A percentile compares a stretch with the other conserved stretches of the same genome.
phyloP scores from a whole-genome alignment of 495 filamentous ascomycete species.

The Penicillium cosmopolitanum region DNA sequence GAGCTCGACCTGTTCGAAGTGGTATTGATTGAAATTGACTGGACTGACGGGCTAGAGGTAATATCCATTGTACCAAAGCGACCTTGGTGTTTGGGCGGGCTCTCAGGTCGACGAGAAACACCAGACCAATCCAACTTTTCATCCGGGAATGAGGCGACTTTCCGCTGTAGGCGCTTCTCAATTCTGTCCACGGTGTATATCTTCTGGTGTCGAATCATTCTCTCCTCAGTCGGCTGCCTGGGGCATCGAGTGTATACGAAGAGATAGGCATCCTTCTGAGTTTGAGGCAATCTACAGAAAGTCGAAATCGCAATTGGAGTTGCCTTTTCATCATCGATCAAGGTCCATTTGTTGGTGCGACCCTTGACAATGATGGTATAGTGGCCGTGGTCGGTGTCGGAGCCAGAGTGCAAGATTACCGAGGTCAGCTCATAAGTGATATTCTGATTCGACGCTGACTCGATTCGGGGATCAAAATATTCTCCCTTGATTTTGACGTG shows the following conservation, averaged over 20 bases:
- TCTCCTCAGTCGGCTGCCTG: background rate
- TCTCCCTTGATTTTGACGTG: background rate
- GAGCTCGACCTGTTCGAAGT: too few relatives aligned
- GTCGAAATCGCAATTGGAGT: background rate
- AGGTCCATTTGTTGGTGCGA: conserved; percentile 27
- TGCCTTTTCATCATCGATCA: conserved; percentile 26
- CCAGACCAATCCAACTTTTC: too few relatives aligned
- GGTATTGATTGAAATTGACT: too few relatives aligned
- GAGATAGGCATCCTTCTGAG: conserved; percentile 17
- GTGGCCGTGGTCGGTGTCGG: conserved; percentile 24
- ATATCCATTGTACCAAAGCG: too few relatives aligned
- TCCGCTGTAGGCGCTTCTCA: too few relatives aligned
- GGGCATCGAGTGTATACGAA: conserved; percentile 30
- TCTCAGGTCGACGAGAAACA: too few relatives aligned
- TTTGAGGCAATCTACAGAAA: background rate
- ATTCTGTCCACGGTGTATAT: background rate
- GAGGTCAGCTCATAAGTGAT: conserved; percentile 34
- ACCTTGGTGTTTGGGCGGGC: too few relatives aligned
- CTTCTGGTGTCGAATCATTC: background rate
- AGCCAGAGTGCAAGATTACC: conserved; percentile 33
- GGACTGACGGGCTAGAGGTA: too few relatives aligned
- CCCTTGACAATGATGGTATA: conserved; percentile 33
- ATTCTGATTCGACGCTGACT: background rate
- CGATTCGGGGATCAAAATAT: conserved; percentile 7
- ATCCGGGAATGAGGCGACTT: too few relatives aligned